These are phyloP conservation scores for Collybia sordida DNA, from an alignment of 768 basidiomycete species.

Conservation along the genomic window DNA sequence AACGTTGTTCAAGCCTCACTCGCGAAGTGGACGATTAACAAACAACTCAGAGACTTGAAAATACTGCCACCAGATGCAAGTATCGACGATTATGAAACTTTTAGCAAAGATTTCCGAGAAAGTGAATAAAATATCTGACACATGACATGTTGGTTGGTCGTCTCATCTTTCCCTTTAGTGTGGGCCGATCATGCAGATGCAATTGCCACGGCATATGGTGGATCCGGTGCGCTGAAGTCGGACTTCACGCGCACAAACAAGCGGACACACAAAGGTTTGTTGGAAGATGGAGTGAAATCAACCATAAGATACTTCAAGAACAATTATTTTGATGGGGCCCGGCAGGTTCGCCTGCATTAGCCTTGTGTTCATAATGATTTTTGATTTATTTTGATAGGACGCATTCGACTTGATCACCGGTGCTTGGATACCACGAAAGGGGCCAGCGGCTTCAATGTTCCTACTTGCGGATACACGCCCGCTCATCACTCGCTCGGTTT, in stretches of 20 bases:
- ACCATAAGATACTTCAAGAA: conserved; percentile 88
- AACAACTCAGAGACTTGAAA: conserved; percentile 72
- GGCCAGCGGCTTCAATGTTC: conserved; percentile 66
- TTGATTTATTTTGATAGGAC: conserved; percentile 50
- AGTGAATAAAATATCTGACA: conserved; percentile 49
- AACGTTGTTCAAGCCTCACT: conserved; percentile 94
- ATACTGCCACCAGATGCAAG: conserved; percentile 67
- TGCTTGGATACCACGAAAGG: conserved; percentile 81
- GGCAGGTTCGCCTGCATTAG: conserved; percentile 65
- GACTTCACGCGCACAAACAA: conserved; percentile 95
- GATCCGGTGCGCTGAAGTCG: conserved; percentile 93
- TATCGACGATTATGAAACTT: conserved; percentile 80
- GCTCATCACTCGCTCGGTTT: conserved; percentile 79
- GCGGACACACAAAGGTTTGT: conserved; percentile 72
- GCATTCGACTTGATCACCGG: conserved; percentile 95
- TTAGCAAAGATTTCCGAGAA: conserved; percentile 85
- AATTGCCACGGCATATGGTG: conserved; percentile 89
- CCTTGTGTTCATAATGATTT: neutral
- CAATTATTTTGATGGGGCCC: conserved; percentile 93
- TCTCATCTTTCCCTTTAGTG: conserved; percentile 47
- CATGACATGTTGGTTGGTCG: neutral
- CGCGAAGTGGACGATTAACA: conserved; percentile 80
- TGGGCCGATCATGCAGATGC: conserved; percentile 97
- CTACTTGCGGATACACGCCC: conserved; percentile 79
- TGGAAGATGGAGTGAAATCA: conserved; percentile 89